A percentile compares a stretch with the other conserved stretches of the same genome.
phyloP scores from a whole-genome alignment of 768 basidiomycete genomes.

The Leccinum uliginosum region DNA sequence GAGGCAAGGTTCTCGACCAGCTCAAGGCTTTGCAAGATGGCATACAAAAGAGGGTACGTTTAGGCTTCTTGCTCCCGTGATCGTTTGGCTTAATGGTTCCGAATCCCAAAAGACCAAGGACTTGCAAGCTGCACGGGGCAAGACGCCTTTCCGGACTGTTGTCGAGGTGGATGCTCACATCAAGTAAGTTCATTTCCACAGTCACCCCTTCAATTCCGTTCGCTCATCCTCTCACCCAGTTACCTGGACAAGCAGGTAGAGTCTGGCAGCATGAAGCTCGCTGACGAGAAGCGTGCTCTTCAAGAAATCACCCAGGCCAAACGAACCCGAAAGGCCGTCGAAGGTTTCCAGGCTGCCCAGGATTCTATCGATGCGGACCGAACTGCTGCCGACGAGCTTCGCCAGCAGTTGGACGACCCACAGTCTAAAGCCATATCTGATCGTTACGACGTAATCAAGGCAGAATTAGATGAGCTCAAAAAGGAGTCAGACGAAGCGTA shows the following conservation, averaged over 20 bases:
- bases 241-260: slow-evolving; percentile 88
- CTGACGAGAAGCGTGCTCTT: slow-evolving; percentile 94
- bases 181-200: slow-evolving; percentile 47
- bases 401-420: slow-evolving; percentile 85
- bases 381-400: slow-evolving; percentile 68
- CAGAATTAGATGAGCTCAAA: slow-evolving; percentile 82
- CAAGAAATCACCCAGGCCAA: slow-evolving; percentile 76
- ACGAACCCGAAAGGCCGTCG: slow-evolving; percentile 70
- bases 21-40: slow-evolving; percentile 73
- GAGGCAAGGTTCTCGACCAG: slow-evolving; percentile 72
- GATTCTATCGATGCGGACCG: slow-evolving; percentile 79
- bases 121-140: slow-evolving; percentile 74
- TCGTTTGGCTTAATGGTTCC: slow-evolving; percentile 1
- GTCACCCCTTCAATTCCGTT: neutral
- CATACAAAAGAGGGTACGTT: slow-evolving; percentile 73
- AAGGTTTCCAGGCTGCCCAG: slow-evolving; percentile 76
- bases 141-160: slow-evolving; percentile 73
- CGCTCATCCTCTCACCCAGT: slow-evolving; percentile 36
- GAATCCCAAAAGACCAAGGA: slow-evolving; percentile 66
- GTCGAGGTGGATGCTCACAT: slow-evolving; percentile 86
- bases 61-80: neutral
- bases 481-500: slow-evolving; percentile 83
- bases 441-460: slow-evolving; percentile 75
- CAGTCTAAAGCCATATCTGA: slow-evolving; percentile 78
- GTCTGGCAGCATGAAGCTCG: slow-evolving; percentile 86